phyloP scores from a whole-genome alignment of 2,329 filamentous ascomycete species.

The Cercospora zeae-maydis region DNA sequence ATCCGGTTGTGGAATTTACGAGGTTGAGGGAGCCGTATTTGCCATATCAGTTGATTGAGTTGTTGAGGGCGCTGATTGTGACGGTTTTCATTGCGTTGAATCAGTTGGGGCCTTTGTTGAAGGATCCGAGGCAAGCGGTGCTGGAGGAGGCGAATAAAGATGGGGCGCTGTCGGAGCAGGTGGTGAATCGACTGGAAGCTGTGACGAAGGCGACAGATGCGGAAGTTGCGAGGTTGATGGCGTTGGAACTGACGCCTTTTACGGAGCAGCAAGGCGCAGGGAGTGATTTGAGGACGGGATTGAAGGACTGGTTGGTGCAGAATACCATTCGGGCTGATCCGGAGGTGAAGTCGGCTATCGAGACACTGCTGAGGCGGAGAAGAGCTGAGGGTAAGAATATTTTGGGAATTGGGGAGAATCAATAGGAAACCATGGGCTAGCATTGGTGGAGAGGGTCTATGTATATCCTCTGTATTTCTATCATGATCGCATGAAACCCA shows the following conservation, averaged over 20 bases:
- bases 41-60: slow-evolving; percentile 76
- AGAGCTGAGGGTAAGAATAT: slow-evolving; percentile 10
- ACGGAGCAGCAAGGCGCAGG: slow-evolving; percentile 64
- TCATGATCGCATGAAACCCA: slow-evolving; percentile 32
- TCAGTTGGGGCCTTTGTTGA: slow-evolving; percentile 69
- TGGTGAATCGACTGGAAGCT: slow-evolving; percentile 64
- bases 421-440: not conserved
- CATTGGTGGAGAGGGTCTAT: not conserved
- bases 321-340: slow-evolving; percentile 77
- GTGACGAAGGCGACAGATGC: slow-evolving; percentile 58
- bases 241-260: slow-evolving; percentile 78
- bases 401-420: not conserved
- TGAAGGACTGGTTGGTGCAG: slow-evolving; percentile 84
- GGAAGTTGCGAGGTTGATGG: slow-evolving; percentile 68
- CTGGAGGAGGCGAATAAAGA: slow-evolving; percentile 17
- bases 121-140: slow-evolving; percentile 31
- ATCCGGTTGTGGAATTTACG: slow-evolving; percentile 45
- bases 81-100: slow-evolving; percentile 79
- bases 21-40: slow-evolving; percentile 60
- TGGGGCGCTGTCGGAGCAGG: slow-evolving; percentile 51
- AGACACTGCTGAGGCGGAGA: slow-evolving; percentile 57
- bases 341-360: slow-evolving; percentile 77
- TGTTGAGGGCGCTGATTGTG: slow-evolving; percentile 72
- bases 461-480: not conserved
- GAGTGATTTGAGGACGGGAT: slow-evolving; percentile 62